Conservation (phyloP, 768 basidiomycete species). For the Collybia mongolica region DNA sequence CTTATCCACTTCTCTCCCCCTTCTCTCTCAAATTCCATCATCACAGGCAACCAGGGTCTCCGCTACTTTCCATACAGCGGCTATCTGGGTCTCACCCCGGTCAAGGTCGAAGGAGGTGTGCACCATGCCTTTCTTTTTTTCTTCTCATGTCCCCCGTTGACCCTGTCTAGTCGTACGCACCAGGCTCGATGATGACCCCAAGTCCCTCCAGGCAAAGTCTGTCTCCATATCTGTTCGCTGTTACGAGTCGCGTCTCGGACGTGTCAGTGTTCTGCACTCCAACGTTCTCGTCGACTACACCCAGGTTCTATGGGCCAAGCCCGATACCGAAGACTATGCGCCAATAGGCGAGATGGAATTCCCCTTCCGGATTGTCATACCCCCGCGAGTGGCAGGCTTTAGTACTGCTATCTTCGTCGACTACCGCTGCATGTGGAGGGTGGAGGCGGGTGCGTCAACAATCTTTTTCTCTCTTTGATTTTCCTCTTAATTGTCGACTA, state of each 20-base stretch:
- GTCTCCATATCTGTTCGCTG: slow-evolving; percentile 77
- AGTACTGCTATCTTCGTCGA: slow-evolving; percentile 74
- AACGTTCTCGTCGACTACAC: slow-evolving; percentile 70
- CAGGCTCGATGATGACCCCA: slow-evolving; percentile 66
- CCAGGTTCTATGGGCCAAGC: slow-evolving; percentile 68
- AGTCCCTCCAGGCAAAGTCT: slow-evolving; percentile 63
- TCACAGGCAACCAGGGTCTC: slow-evolving; percentile 59
- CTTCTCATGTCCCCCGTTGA: slow-evolving; percentile 9
- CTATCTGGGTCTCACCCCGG: slow-evolving; percentile 77
- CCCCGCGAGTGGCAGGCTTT: slow-evolving; percentile 58
- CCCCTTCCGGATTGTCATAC: slow-evolving; percentile 71
- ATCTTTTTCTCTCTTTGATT: slow-evolving; percentile 9
- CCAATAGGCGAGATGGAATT: slow-evolving; percentile 64
- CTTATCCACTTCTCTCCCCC: not conserved
- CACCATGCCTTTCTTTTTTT: slow-evolving; percentile 12
- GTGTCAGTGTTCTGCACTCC: slow-evolving; percentile 53
- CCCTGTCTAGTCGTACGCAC: slow-evolving; percentile 59
- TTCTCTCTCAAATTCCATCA: slow-evolving; percentile 6
- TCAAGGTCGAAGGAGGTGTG: slow-evolving; percentile 76
- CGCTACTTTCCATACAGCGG: slow-evolving; percentile 76
- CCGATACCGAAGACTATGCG: slow-evolving; percentile 52
- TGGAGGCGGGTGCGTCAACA: slow-evolving; percentile 69
- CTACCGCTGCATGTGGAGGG: slow-evolving; percentile 78
- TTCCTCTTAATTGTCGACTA: slow-evolving; percentile 26
- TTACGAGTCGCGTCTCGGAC: slow-evolving; percentile 74